Conservation (phyloP, 345 rosid genomes). For the Tarenaya hassleriana region DNA sequence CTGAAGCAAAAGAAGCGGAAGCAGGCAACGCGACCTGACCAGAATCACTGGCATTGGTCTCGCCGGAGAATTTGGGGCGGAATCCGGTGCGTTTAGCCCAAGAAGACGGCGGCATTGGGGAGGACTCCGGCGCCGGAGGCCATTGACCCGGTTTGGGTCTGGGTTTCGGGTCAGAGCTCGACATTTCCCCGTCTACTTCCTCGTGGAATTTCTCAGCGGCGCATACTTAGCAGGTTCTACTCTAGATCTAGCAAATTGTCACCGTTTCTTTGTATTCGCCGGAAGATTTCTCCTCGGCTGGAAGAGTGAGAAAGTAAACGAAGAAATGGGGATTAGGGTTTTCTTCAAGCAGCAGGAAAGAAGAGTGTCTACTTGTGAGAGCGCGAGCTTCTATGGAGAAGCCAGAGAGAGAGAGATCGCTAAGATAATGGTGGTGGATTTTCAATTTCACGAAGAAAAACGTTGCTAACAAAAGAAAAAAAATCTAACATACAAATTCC, state of each 20-base stretch:
- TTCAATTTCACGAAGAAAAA: not conserved
- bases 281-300: conserved; percentile 3
- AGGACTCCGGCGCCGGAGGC: conserved; percentile 68
- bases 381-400: conserved; percentile 22
- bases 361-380: conserved; percentile 20
- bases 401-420: conserved; percentile 3
- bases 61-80: conserved; percentile 93
- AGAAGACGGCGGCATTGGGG: conserved; percentile 76
- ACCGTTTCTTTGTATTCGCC: not conserved
- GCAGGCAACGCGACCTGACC: conserved; percentile 56
- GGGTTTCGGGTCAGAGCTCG: conserved; percentile 62
- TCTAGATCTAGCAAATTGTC: conserved; percentile 22
- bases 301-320: conserved; percentile 14
- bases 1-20: too few species aligned
- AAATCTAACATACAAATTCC: conserved; percentile 3
- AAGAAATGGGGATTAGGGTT: conserved; percentile 28
- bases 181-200: conserved; percentile 34
- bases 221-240: conserved; percentile 10
- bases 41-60: conserved; percentile 68
- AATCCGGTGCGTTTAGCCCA: conserved; percentile 97
- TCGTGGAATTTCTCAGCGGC: not conserved
- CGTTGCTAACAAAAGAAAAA: conserved; percentile 1
- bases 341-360: conserved; percentile 11
- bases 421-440: not conserved
- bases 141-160: conserved; percentile 62